Evolutionary conservation across 768 basidiomycete genomes (phyloP).

Genomic region (Boletus tomentosulus): DNA sequence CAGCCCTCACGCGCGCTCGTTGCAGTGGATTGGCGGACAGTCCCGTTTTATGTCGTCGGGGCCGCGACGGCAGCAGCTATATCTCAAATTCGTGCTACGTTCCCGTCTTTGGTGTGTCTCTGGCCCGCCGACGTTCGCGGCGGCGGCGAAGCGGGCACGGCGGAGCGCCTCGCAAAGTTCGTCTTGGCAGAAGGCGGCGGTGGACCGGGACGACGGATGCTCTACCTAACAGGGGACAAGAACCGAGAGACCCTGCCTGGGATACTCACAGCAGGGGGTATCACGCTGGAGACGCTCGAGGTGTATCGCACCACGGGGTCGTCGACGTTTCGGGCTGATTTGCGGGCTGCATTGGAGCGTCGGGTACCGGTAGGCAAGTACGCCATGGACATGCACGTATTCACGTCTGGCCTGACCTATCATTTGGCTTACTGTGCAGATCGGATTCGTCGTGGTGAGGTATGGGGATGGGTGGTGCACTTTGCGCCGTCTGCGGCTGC

Average conservation of each 20-base stretch:
- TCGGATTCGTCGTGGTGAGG: neutral
- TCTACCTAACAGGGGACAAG: constrained; percentile 88
- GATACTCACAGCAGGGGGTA: constrained; percentile 42
- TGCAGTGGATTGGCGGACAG: constrained; percentile 45
- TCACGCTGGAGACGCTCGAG: constrained; percentile 49
- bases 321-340: constrained; percentile 42
- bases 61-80: constrained; percentile 50
- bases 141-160: constrained; percentile 53
- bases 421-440: neutral
- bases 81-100: constrained; percentile 30
- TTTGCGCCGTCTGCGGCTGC: constrained; percentile 74
- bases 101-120: constrained; percentile 35
- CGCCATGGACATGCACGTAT: neutral
- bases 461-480: constrained; percentile 64
- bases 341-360: constrained; percentile 33
- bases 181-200: constrained; percentile 42
- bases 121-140: constrained; percentile 40
- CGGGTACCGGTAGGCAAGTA: constrained; percentile 22
- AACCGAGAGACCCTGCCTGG: constrained; percentile 63
- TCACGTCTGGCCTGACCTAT: neutral
- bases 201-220: constrained; percentile 31
- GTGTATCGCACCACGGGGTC: constrained; percentile 71
- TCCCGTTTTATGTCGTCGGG: constrained; percentile 81
- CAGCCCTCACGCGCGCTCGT: neutral
- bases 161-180: constrained; percentile 61